Evolutionary conservation across 108 stramenopile species (phyloP).

Genomic region (Bacterosira constricta): DNA sequence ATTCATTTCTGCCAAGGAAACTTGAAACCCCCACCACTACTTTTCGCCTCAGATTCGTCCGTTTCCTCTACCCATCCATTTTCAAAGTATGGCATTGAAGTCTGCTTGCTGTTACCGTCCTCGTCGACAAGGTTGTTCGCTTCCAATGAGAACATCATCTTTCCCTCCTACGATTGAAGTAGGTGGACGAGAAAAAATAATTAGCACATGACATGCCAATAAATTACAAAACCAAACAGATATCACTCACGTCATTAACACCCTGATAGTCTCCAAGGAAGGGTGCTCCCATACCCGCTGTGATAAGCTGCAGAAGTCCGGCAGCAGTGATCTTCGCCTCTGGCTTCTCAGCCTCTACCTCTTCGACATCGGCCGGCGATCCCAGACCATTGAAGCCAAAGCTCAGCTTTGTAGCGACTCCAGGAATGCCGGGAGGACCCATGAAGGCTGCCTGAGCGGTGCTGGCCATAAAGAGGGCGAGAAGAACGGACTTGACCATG

Average conservation of each 20-base stretch:
- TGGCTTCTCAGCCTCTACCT: conserved; percentile 23
- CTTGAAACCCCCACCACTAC: conserved; percentile 39
- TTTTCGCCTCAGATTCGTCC: conserved; percentile 55
- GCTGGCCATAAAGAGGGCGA: neutral
- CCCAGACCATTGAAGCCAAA: conserved; percentile 35
- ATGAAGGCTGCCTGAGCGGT: conserved; percentile 18
- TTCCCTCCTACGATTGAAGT: conserved; percentile 56
- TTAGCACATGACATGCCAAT: neutral
- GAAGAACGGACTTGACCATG: conserved; percentile 16
- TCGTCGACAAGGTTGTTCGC: conserved; percentile 90
- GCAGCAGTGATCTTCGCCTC: conserved; percentile 67
- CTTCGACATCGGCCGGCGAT: conserved; percentile 7
- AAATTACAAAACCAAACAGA: neutral
- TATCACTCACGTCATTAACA: conserved; percentile 57
- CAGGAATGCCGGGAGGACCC: conserved; percentile 11
- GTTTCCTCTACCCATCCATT: conserved; percentile 84
- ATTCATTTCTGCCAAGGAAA: conserved; percentile 51
- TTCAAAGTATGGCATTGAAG: conserved; percentile 87
- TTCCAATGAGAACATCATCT: conserved; percentile 85
- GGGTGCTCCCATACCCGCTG: conserved; percentile 81
- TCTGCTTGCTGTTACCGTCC: conserved; percentile 83
- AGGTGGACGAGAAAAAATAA: neutral
- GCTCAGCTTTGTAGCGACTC: conserved; percentile 18
- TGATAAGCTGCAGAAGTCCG: conserved; percentile 76
- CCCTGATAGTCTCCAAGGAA: conserved; percentile 86